These are phyloP conservation scores for Pseudomonodictys pantanalensis DNA, from an alignment of 495 filamentous ascomycete species.

Conservation along the genomic window DNA sequence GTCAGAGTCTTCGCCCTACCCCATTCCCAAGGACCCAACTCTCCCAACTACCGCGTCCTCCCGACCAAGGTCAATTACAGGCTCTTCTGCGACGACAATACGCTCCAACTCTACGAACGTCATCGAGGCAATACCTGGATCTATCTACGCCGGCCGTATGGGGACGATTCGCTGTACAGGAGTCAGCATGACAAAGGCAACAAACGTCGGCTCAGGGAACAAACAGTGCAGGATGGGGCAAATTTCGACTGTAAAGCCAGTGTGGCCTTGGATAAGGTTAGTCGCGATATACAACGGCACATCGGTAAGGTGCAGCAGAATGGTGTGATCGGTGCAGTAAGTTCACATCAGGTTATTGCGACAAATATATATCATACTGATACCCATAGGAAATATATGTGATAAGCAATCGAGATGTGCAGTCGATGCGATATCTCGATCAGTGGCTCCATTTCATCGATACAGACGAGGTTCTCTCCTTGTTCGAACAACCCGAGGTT, in stretches of 20 bases:
- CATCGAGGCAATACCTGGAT: conserved; percentile 48
- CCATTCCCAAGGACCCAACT: conserved; percentile 43
- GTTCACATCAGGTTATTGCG: conserved; percentile 2
- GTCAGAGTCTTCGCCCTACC: conserved; percentile 52
- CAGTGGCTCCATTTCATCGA: conserved; percentile 50
- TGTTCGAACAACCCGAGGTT: conserved; percentile 45
- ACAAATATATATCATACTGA: not conserved
- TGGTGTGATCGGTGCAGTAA: conserved; percentile 44
- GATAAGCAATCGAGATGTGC: conserved; percentile 51
- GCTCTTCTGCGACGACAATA: conserved; percentile 45
- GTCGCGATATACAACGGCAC: conserved; percentile 42
- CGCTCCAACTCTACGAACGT: conserved; percentile 47
- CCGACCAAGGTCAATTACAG: conserved; percentile 49
- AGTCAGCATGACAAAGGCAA: conserved; percentile 38
- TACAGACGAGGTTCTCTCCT: conserved; percentile 45
- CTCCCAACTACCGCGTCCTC: conserved; percentile 39
- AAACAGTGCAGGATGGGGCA: conserved; percentile 41
- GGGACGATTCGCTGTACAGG: conserved; percentile 43
- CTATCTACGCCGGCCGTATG: conserved; percentile 39
- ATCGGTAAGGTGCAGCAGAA: conserved; percentile 46
- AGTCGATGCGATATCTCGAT: conserved; percentile 48
- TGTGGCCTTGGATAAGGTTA: conserved; percentile 50
- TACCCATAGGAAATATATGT: conserved; percentile 49
- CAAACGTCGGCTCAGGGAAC: conserved; percentile 39
- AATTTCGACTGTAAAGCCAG: conserved; percentile 48